These are phyloP conservation scores for Fusarium oxysporum DNA, from an alignment of 2,329 filamentous ascomycete genomes.

Conservation along the genomic window DNA sequence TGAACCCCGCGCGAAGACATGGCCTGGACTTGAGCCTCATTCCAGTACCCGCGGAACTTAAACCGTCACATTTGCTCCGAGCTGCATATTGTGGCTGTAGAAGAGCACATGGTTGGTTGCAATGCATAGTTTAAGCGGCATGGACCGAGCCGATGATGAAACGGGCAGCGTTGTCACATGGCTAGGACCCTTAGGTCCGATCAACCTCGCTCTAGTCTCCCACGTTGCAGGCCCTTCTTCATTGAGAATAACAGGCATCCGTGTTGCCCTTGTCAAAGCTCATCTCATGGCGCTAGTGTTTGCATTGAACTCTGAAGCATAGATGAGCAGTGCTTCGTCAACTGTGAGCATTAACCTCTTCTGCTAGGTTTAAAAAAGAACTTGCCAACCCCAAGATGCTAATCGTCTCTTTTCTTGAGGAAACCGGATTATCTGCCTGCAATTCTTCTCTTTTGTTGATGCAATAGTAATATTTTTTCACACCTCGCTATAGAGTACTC, in stretches of 20 bases:
- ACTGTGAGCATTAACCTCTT: not conserved
- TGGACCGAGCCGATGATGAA: not conserved
- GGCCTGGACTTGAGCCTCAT: not conserved
- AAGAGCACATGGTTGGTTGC: not conserved
- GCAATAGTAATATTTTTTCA: not conserved
- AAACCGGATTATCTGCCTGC: fast-evolving
- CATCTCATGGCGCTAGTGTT: fast-evolving
- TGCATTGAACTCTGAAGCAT: too few species aligned
- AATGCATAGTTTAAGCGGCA: not conserved
- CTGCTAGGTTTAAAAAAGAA: too few species aligned
- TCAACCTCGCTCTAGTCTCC: not conserved
- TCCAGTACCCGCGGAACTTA: not conserved
- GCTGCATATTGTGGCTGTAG: not conserved
- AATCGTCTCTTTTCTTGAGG: not conserved
- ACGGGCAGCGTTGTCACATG: not conserved
- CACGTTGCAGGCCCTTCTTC: too few species aligned
- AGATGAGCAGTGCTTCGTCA: not conserved
- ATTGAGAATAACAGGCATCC: not conserved
- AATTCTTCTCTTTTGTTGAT: not conserved
- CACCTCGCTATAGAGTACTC: not conserved
- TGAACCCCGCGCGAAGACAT: not conserved
- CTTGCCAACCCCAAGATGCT: not conserved
- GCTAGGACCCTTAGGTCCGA: not conserved
- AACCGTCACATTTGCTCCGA: not conserved
- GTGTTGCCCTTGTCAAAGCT: not conserved